Base-by-base conservation (phyloP, 1,284 basidiomycete genomes). In the Apiotrichum siamense region DNA sequence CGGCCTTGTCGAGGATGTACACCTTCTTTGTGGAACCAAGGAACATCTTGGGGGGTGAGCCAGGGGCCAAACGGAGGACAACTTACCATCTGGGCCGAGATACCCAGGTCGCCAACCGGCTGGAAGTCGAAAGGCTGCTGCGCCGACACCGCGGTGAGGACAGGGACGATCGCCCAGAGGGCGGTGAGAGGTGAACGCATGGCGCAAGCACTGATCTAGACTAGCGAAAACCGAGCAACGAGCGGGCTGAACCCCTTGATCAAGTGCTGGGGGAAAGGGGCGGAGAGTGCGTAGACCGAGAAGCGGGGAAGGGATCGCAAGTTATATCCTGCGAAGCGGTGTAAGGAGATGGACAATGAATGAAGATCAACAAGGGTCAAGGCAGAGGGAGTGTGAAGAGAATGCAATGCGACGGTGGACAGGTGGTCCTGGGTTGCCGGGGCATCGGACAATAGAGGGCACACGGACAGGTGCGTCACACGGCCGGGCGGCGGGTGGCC, bases 1-100 rank as follows among this genome's bases (percentile, higher is more conserved):
- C 75, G 1, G 72, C 64, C 63, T 76, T 78, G 63, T 78, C 77
- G 43, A 78, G 63, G 37, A 75, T 72, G 68, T 78, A 78, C 32
- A 77, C 72, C 63, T 77, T 77, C 59, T 74, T 72, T 49, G 67
- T 67, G 48, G 66, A 72, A 9, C 76, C 75, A 41, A 77, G 62
- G 67, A 77, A 77, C 58, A 77, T 70, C 70, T 77, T n/a, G n/a
- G 65, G 20, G 23, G 25, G 44, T 45, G 6, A 51, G 47, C 32
- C 23, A 43, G 9, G 23, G 29, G 17, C n/a, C 7, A 17, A 10
- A 11, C 9, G 2, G 20, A 6, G 25, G 25, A 29, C 21, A 12
- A 66, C 67, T 62, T 53, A 74, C 72, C 70, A 73, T 72, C 52
- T 75, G 73, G 17, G 72, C 70, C 38, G 59, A 63, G 60, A 75